Base-by-base conservation (phyloP, 805 yeast genomes). In the Starmera amethionina region DNA sequence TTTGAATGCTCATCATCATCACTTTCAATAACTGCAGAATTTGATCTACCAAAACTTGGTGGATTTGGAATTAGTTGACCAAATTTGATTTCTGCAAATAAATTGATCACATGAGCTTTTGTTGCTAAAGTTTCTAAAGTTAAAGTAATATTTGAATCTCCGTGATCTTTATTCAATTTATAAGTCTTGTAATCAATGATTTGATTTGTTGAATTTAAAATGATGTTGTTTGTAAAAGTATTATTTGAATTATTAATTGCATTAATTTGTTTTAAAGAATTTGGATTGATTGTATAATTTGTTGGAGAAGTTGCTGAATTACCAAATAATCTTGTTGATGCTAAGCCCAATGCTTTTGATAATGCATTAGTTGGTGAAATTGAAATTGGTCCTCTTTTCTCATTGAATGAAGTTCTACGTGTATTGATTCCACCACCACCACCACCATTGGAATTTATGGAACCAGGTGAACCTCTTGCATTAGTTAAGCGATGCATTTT, bases 81-180 rank as follows among this genome's bases (percentile, higher is more conserved):
- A 52, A 81, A 86, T 60, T 93, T 93, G 25, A 87, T 88, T 49
- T 88, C 96, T 0, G 97, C 97, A 65, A 82, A 88, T 29, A 87
- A 67, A 46, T 80, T 78, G 16, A 93, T 79, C 0, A 95, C 95
- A 55, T 88, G 93, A 0, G 96, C 87, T 63, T 87, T 88, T 1
- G 96, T 87, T 3, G 95, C 87, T 35, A 87, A 63, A 1, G 77
- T 68, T 57, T 88, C 96, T 43, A 89, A 65, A 41, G 70, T 66
- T 25, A 54, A 49, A 7, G 72, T 58, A 16, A 73, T 65, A 43
- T 60, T 59, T 52, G 60, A 32, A 60, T 70, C 58, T 61, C 70
- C 42, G 50, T 58, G 16, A 19, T 48, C 48, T 16, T 35, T 30
- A n/a, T 30, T 22, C 7, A 30, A 5, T 25, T 33, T 42, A 19